Evolutionary conservation across 805 yeast species (phyloP), one percentile per base, ranked within the genome.

Genomic region (Sugiyamaella marilandica): DNA sequence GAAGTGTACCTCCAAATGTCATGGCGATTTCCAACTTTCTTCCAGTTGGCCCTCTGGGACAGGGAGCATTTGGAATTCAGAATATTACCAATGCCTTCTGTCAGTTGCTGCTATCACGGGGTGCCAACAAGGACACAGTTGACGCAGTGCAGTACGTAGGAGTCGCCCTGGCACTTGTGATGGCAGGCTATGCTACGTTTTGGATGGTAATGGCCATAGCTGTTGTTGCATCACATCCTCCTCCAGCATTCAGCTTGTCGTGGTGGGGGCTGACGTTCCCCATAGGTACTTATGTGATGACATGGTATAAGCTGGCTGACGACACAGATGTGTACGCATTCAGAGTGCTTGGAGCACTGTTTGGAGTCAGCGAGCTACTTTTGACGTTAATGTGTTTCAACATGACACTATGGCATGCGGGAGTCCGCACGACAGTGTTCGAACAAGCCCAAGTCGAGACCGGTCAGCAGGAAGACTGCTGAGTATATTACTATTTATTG

Each of bases 191-290:
- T 62, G 92, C 88, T 1, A 77, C 77, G 59, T 82, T 81, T 64
- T 73, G 84, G 65, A 80, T 79, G 0, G 62, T 75, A 14, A 61
- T 76, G 9, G 76, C 82, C 0, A 39, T 74, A 1, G 45, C 68
- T 1, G 64, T 74, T 24, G 67, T 72, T 1, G 9, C 68, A 1
- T 59, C 62, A 18, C 62, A 64, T 33, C 76, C 75, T 0, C 62
- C 66, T 2, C 67, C 66, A 16, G 51, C 58, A 32, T 83, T 81
- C 70, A 70, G 73, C 29, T 74, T 74, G 57, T 76, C 79, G 1
- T 81, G 82, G 81, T 87, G 96, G 96, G 82, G 90, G 14, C 79
- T 86, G 74, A 86, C 96, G 57, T 90, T 90, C 83, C 97, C 96
- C 2, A 62, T 89, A 60, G 97, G 96, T 1, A 87, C 95, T 0